Conservation (phyloP, 2,329 filamentous ascomycete genomes). For the Rhynchosporium secalis region DNA sequence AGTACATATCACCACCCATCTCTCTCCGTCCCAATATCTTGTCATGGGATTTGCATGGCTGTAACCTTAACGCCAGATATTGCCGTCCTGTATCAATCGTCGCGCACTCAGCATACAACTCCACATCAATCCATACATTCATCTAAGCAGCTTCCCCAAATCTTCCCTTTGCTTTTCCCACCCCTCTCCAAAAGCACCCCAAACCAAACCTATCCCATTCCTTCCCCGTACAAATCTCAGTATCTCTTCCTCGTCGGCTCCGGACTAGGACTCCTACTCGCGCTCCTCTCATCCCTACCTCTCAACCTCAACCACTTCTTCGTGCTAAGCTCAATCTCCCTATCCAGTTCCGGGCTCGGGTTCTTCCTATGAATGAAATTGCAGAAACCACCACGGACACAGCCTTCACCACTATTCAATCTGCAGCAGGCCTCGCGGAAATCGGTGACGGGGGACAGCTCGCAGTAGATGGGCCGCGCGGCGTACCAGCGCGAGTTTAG, state of each 20-base stretch:
- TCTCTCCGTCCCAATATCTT: neutral
- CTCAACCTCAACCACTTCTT: constrained; percentile 94
- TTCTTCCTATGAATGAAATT: constrained; percentile 99
- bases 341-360: constrained; percentile 82
- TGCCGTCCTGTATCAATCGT: constrained; percentile 13
- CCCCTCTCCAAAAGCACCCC: neutral
- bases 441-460: constrained; percentile 93
- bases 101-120: neutral
- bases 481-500: constrained; percentile 97
- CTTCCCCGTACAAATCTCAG: constrained; percentile 40
- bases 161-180: neutral
- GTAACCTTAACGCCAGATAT: constrained; percentile 27
- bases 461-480: constrained; percentile 95
- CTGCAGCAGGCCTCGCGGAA: constrained; percentile 97
- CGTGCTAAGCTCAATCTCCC: constrained; percentile 81
- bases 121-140: neutral
- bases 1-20: neutral
- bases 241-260: constrained; percentile 75
- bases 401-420: constrained; percentile 91
- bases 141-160: neutral
- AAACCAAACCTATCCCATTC: neutral
- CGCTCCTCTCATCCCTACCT: constrained; percentile 80
- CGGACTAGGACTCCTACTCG: constrained; percentile 79
- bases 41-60: neutral
- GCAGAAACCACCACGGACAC: constrained; percentile 94